These are phyloP conservation scores for Dothideomycetes sp. DNA, from an alignment of 2,329 filamentous ascomycete species.

Conservation along the genomic window DNA sequence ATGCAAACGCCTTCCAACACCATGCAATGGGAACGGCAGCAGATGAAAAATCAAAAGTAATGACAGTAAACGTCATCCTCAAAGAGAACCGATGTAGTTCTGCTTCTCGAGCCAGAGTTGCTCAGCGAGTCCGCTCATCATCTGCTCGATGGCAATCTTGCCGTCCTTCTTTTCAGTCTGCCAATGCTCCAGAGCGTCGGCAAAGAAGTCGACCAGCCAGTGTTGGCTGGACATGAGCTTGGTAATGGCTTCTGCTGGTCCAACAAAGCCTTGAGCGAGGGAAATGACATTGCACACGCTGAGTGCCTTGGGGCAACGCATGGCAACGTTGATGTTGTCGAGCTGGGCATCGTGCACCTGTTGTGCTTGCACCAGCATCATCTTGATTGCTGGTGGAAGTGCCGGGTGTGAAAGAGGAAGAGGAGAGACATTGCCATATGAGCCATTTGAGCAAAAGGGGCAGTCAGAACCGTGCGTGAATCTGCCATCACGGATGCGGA, in stretches of 20 bases:
- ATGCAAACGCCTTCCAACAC: too few species aligned
- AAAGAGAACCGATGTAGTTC: too few species aligned
- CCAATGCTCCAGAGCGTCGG: constrained; percentile 8
- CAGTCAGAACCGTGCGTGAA: constrained; percentile 9
- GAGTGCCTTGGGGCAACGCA: constrained; percentile 5
- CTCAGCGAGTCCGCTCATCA: constrained; percentile 2
- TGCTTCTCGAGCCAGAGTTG: constrained; percentile 9
- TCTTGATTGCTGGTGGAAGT: constrained; percentile 5
- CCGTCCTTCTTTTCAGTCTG: constrained; percentile 1
- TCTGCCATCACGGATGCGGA: constrained; percentile 9
- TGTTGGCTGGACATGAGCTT: constrained; percentile 5
- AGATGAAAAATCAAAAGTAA: too few species aligned
- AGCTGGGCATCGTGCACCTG: constrained; percentile 8
- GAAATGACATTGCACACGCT: constrained; percentile 7
- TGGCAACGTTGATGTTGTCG: constrained; percentile 4
- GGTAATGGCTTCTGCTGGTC: constrained; percentile 7
- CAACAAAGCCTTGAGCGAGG: constrained; percentile 7
- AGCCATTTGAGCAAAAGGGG: constrained; percentile 7
- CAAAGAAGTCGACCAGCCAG: constrained; percentile 9
- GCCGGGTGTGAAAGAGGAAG: constrained; percentile 6
- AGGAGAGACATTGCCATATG: constrained; percentile 7
- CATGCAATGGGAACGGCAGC: too few species aligned
- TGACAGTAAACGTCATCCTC: too few species aligned
- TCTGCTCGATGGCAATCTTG: constrained; percentile 6
- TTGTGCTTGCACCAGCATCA: constrained; percentile 8